Evolutionary conservation across 306 rosid genomes (phyloP), one percentile per base, ranked within the genome.

Genomic region (Ammopiptanthus mongolicus): DNA sequence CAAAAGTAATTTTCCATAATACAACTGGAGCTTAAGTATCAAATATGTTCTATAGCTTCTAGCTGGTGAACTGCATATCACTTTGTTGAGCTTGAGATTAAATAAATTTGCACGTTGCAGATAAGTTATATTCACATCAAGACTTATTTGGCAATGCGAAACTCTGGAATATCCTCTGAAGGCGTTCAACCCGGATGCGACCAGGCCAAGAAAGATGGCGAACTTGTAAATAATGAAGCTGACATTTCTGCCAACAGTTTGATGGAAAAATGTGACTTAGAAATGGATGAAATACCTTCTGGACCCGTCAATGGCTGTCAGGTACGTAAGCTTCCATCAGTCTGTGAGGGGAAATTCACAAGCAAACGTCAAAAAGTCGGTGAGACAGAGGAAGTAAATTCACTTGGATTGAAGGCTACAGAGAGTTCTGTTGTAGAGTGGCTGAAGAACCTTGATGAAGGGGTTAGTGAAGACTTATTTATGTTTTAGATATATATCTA

Each of bases 101-200:
- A 83, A 47, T 48, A 78, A 68, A 44, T 78, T 78, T 76, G 63
- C 5, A 47, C 55, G 39, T 70, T 86, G 75, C 69, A 93, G 98
- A 59, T 91, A 71, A 89, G 73, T 65, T 93, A 93, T 75, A 60
- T 33, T 63, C 97, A 87, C 65, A 91, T 93, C 87, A 91, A 85
- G 89, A 62, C 75, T 23, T 85, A 63, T 81, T 84, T 91, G 84
- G 25, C 75, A 29, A 80, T 91, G 93, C 87, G 14, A 75, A 84
- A 77, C 18, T 75, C 31, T 69, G 97, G 89, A 77, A 60, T 80
- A 34, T 72, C 87, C 75, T 68, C 80, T 1, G 89, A 85, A 68
- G 82, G 31, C 55, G 51, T 36, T 67, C 82, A 23, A 28, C 50
- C 80, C 39, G 13, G 58, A 66, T 48, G n/a, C 75, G 53, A 69